Percentiles rank a stretch among this genome's conserved stretches.
Evolutionary conservation across 352 stramenopile species (phyloP).

Genomic region (Phytopythium vexans): DNA sequence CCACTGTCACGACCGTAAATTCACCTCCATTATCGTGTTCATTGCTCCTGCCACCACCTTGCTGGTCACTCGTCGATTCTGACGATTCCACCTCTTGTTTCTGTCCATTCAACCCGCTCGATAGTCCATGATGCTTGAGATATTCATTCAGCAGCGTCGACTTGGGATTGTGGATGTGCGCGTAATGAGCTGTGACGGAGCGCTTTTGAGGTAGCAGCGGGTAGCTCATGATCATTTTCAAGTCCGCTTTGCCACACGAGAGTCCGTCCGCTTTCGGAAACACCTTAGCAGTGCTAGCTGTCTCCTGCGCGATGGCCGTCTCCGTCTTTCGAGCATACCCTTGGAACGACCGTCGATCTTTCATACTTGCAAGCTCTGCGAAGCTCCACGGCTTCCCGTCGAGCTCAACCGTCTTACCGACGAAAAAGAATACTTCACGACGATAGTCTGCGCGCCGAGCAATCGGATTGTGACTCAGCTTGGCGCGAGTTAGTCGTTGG

Average conservation of each 20-base stretch:
- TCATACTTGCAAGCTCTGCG: constrained; percentile 72
- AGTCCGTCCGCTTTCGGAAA: constrained; percentile 23
- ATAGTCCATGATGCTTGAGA: constrained; percentile 7
- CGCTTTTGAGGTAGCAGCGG: constrained; percentile 21
- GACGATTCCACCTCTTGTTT: no score
- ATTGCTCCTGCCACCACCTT: no score
- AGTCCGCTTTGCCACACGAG: constrained; percentile 9
- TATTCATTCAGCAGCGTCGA: constrained; percentile 27
- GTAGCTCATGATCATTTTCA: constrained; percentile 44
- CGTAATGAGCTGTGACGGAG: constrained; percentile 26
- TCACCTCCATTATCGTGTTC: no score
- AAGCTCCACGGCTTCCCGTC: constrained; percentile 59
- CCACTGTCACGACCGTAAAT: constrained; percentile 29
- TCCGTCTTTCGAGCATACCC: constrained; percentile 6
- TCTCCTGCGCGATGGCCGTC: constrained; percentile 5
- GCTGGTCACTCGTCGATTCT: no score
- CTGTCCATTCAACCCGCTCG: no score
- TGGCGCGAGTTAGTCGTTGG: constrained; percentile 35
- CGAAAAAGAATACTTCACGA: constrained; percentile 77
- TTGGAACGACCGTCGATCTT: constrained; percentile 47
- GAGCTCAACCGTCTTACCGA: constrained; percentile 61
- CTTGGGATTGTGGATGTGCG: constrained; percentile 41
- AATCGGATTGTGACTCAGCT: constrained; percentile 76
- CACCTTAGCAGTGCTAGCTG: constrained; percentile 6
- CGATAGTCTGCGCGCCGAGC: constrained; percentile 68